phyloP scores from a whole-genome alignment of 1,139 yeast species.

The Pichia sp. region DNA sequence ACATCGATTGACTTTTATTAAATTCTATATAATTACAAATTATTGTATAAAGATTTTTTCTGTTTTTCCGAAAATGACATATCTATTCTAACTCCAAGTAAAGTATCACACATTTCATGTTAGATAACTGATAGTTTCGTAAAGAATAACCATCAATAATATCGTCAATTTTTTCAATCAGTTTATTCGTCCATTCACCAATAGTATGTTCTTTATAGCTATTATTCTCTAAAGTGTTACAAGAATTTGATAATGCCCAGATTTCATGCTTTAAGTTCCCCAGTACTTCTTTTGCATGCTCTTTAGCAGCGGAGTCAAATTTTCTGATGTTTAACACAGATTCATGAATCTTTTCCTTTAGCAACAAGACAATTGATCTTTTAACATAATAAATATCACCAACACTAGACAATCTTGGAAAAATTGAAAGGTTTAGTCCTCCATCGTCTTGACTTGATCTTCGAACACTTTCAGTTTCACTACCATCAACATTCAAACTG shows the following conservation, averaged over 20 bases:
- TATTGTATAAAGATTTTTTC: too few species aligned
- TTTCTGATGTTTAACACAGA: constrained; percentile 10
- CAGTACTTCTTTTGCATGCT: constrained; percentile 12
- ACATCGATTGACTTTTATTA: too few species aligned
- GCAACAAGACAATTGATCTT: constrained; percentile 29
- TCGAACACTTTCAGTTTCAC: neutral
- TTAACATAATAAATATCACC: constrained; percentile 28
- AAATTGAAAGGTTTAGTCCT: constrained; percentile 14
- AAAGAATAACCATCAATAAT: constrained; percentile 22
- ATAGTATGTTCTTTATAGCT: constrained; percentile 12
- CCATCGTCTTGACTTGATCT: neutral
- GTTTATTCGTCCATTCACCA: constrained; percentile 17
- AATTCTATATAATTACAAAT: too few species aligned
- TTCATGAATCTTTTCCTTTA: constrained; percentile 21
- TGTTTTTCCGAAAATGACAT: too few species aligned
- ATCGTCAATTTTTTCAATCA: constrained; percentile 14
- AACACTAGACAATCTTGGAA: constrained; percentile 27
- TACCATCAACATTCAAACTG: constrained; percentile 5
- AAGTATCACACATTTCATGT: constrained; percentile 10
- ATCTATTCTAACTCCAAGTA: constrained; percentile 2
- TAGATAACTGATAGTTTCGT: constrained; percentile 21
- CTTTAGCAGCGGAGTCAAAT: constrained; percentile 13
- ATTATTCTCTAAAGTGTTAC: constrained; percentile 16
- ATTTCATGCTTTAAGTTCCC: constrained; percentile 12
- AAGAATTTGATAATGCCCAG: constrained; percentile 19